These are phyloP conservation scores for Fusarium bulbicola DNA, from an alignment of 2,329 filamentous ascomycete species.

Conservation along the genomic window DNA sequence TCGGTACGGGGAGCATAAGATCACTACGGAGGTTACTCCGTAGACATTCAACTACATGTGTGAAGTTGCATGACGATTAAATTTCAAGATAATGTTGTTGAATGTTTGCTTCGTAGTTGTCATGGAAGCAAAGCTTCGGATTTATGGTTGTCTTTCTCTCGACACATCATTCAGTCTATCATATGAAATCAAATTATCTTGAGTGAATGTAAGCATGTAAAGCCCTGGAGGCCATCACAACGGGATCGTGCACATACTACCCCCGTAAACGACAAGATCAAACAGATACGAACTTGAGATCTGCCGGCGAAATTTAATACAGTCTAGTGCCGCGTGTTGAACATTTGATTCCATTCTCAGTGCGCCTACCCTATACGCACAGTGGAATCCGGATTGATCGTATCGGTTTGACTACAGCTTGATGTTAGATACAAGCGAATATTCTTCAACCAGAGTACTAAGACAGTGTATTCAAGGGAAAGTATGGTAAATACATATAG, in stretches of 20 bases:
- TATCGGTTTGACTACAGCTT: background rate
- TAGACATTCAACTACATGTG: background rate
- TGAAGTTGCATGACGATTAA: background rate
- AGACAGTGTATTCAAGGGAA: too few relatives aligned
- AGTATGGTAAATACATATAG: background rate
- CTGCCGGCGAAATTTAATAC: too few relatives aligned
- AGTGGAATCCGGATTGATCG: background rate
- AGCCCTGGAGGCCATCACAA: background rate
- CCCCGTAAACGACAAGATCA: background rate
- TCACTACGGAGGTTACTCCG: background rate
- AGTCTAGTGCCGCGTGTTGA: background rate
- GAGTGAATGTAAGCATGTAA: background rate
- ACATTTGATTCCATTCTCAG: background rate
- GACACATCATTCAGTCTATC: background rate
- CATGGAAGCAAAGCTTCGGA: background rate
- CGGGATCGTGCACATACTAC: too few relatives aligned
- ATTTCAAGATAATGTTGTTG: background rate
- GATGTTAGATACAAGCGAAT: background rate
- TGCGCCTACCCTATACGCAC: background rate
- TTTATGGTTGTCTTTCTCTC: background rate
- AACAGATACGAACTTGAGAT: background rate
- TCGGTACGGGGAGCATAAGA: conserved; percentile 12
- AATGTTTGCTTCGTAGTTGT: background rate
- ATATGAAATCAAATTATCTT: background rate
- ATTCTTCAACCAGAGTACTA: background rate